These are phyloP conservation scores for Amesomyces nigricolor DNA, from an alignment of 2,329 filamentous ascomycete genomes.

Conservation along the genomic window DNA sequence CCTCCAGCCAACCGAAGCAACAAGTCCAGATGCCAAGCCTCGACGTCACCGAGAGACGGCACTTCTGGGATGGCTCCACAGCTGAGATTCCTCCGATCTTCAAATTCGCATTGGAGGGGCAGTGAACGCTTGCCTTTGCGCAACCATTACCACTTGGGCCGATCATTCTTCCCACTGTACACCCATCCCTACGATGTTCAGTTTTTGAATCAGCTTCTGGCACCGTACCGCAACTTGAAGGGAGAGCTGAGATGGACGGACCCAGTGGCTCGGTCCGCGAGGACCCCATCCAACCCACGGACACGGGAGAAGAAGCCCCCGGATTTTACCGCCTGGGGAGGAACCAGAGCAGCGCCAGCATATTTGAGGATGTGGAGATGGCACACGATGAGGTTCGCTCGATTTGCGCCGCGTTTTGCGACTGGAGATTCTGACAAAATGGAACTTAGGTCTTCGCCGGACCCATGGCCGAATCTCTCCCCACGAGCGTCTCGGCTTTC, in stretches of 20 bases:
- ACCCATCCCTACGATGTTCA: conserved; percentile 12
- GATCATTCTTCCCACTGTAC: neutral
- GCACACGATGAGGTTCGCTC: conserved; percentile 77
- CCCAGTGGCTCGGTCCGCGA: conserved; percentile 18
- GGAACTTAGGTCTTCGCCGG: conserved; percentile 68
- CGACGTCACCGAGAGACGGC: conserved; percentile 16
- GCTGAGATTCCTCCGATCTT: neutral
- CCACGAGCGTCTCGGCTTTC: conserved; percentile 88
- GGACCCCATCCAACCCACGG: conserved; percentile 17
- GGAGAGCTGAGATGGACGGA: conserved; percentile 4
- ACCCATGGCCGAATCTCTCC: conserved; percentile 91
- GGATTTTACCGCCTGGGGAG: conserved; percentile 61
- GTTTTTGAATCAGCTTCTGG: neutral
- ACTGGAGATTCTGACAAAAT: neutral
- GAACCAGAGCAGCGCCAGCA: conserved; percentile 69
- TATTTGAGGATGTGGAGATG: conserved; percentile 97
- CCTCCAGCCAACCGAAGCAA: neutral
- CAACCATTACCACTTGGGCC: neutral
- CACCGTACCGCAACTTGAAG: conserved; percentile 12
- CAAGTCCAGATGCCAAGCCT: too few species aligned
- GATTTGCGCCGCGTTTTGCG: neutral
- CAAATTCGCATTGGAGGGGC: conserved; percentile 4
- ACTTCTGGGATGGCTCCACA: conserved; percentile 8
- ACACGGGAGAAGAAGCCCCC: conserved; percentile 10
- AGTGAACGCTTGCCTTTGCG: neutral